Evolutionary conservation across 805 yeast species (phyloP).

Genomic region (Saturnispora besseyi): DNA sequence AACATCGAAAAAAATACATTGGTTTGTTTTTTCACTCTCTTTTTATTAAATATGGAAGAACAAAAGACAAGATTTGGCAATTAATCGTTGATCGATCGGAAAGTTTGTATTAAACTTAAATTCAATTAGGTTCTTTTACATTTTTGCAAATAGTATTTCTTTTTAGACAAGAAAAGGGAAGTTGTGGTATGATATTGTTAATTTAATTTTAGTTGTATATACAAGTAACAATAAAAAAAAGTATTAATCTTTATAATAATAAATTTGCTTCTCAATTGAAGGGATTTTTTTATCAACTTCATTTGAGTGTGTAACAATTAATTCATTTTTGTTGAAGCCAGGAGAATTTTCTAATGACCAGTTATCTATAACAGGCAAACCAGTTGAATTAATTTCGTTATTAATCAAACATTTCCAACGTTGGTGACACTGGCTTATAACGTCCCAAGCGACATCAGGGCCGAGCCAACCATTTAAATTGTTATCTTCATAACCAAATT

Average conservation of each 20-base stretch:
- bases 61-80: neutral
- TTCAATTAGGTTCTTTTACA: neutral
- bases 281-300: conserved; percentile 12
- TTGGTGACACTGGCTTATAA: conserved; percentile 54
- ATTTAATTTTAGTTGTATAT: neutral
- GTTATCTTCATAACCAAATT: conserved; percentile 65
- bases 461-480: conserved; percentile 21
- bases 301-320: neutral
- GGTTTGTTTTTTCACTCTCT: neutral
- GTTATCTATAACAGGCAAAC: conserved; percentile 31
- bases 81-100: conserved; percentile 4
- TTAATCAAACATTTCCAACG: conserved; percentile 57
- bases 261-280: conserved; percentile 13
- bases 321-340: conserved; percentile 5
- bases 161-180: neutral
- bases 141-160: neutral
- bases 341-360: conserved; percentile 28
- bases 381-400: conserved; percentile 30
- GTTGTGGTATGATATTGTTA: neutral
- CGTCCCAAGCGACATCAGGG: conserved; percentile 46
- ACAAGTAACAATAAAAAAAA: neutral
- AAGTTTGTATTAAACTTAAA: neutral
- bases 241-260: conserved; percentile 7
- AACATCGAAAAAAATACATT: neutral
- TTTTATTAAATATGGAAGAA: neutral